These are phyloP conservation scores for Rhodotorula mucilaginosa DNA, from an alignment of 1,284 basidiomycete species.

Conservation along the genomic window DNA sequence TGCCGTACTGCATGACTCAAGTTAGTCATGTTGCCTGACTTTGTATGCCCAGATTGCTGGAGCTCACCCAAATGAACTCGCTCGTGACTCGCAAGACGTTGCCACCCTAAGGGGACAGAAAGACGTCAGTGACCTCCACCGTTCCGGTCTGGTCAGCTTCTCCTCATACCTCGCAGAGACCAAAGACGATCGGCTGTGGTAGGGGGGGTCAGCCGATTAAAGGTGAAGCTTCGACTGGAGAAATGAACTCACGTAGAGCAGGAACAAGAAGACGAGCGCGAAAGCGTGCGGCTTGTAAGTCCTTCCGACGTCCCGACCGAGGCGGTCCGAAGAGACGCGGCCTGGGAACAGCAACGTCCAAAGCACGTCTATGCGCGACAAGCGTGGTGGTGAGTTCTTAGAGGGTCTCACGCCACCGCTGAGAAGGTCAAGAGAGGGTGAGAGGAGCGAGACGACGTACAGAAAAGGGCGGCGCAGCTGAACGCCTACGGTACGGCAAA, in stretches of 20 bases:
- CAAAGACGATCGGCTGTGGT: conserved; percentile 12
- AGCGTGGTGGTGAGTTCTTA: not conserved
- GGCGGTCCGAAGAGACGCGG: not conserved
- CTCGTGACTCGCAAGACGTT: conserved; percentile 13
- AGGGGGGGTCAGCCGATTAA: not conserved
- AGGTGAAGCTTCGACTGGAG: not conserved
- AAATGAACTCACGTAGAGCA: conserved; percentile 3
- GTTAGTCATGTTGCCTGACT: not conserved
- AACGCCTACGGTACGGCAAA: no score
- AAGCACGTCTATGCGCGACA: not conserved
- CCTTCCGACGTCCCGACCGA: conserved; percentile 1
- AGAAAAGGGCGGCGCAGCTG: not conserved
- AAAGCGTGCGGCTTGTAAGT: not conserved
- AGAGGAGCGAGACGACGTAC: not conserved
- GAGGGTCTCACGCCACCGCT: not conserved
- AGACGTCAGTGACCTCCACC: not conserved
- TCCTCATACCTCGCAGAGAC: not conserved
- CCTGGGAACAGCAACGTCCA: conserved; percentile 2
- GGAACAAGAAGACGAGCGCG: not conserved
- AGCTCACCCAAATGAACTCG: conserved; percentile 11
- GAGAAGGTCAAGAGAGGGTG: not conserved
- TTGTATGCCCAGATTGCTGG: not conserved
- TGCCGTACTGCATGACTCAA: conserved; percentile 3
- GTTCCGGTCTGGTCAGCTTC: not conserved
- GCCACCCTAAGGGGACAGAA: not conserved